A percentile compares a stretch with the other conserved stretches of the same genome.
phyloP scores from a whole-genome alignment of 495 filamentous ascomycete species.

The Aspergillus sclerotioniger region DNA sequence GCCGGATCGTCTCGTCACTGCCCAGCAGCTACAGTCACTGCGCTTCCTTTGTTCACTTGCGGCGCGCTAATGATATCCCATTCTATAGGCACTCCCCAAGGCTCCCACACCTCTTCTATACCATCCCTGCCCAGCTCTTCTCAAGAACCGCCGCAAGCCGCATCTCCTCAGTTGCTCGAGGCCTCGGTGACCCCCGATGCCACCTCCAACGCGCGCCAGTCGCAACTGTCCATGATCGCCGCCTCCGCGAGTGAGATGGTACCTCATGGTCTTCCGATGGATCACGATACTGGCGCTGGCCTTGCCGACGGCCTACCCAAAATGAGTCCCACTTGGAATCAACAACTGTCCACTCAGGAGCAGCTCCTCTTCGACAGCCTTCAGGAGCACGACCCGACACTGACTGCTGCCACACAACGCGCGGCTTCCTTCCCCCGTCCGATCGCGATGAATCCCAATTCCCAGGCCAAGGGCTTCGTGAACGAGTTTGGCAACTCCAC shows the following conservation, averaged over 20 bases:
- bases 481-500: conserved; percentile 55
- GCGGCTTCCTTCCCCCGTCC: conserved; percentile 50
- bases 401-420: conserved; percentile 46
- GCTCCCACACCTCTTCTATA: conserved; percentile 28
- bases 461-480: conserved; percentile 54
- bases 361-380: conserved; percentile 48
- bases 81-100: conserved; percentile 30
- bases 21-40: conserved; percentile 2
- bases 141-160: conserved; percentile 34
- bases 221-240: conserved; percentile 49
- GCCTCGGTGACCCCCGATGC: conserved; percentile 40
- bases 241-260: conserved; percentile 51
- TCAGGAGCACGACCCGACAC: conserved; percentile 44
- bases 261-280: conserved; percentile 42
- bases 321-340: conserved; percentile 36
- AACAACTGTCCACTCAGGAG: conserved; percentile 43
- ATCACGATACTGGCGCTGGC: conserved; percentile 29
- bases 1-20: conserved; percentile 6
- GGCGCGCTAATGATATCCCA: conserved; percentile 21
- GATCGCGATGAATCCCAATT: conserved; percentile 55
- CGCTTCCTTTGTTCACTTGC: not conserved
- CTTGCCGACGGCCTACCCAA: conserved; percentile 37
- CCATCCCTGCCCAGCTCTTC: conserved; percentile 38
- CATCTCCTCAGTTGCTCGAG: conserved; percentile 42
- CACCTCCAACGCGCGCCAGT: conserved; percentile 43